Conservation (phyloP, 306 rosid species). For the Vicia sativa region DNA sequence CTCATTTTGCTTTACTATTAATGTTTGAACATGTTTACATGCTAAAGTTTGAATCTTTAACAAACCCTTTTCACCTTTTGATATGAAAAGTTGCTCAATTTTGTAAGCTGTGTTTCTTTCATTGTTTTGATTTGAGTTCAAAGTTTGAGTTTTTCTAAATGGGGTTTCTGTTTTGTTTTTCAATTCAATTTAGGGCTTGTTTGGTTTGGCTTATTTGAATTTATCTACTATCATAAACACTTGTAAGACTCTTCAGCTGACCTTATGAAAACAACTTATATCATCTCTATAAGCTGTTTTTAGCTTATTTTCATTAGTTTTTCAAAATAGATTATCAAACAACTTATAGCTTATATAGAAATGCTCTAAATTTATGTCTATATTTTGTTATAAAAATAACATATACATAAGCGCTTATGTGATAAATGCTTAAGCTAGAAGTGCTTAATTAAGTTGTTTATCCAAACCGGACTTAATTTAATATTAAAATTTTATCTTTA, state of each 20-base stretch:
- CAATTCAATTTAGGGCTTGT: background rate
- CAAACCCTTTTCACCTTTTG: slow-evolving; percentile 13
- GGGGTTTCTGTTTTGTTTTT: slow-evolving; percentile 10
- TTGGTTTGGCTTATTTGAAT: background rate
- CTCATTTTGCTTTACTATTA: background rate
- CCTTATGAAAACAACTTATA: background rate
- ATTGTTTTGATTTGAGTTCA: slow-evolving; percentile 2
- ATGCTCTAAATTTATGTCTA: too few species aligned
- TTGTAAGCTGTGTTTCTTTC: background rate
- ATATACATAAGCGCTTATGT: background rate
- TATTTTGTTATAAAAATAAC: too few species aligned
- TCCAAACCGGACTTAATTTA: background rate
- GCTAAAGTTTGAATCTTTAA: slow-evolving; percentile 27
- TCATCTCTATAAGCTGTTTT: background rate
- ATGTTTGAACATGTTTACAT: background rate
- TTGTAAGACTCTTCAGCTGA: background rate
- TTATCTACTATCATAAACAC: too few species aligned
- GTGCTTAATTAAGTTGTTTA: background rate
- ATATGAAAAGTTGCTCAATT: too few species aligned
- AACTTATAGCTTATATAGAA: background rate
- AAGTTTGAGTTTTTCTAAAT: slow-evolving; percentile 3
- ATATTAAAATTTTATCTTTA: slow-evolving; percentile 34
- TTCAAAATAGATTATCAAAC: background rate
- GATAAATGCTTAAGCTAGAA: background rate
- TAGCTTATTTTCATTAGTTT: background rate